Conservation (phyloP, 345 rosid genomes). For the Gossypium sturtianum region DNA sequence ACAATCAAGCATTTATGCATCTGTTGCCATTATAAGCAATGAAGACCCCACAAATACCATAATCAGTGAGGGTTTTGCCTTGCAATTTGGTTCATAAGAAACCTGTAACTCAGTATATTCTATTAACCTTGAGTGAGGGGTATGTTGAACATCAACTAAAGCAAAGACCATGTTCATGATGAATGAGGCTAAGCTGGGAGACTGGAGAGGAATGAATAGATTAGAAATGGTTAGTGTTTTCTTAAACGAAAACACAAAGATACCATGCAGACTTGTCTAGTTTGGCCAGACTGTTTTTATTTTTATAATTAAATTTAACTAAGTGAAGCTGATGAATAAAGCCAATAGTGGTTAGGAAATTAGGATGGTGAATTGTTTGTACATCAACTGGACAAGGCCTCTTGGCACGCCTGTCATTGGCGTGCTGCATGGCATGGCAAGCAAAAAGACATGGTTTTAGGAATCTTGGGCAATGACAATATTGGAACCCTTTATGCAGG, state of each 20-base stretch:
- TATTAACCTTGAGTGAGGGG: background rate
- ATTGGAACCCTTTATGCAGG: background rate
- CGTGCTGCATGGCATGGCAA: background rate
- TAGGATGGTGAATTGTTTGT: background rate
- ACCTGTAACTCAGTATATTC: background rate
- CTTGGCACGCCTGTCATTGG: slow-evolving; percentile 2
- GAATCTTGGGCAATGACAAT: background rate
- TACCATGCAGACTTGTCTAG: too few species aligned
- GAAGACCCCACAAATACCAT: background rate
- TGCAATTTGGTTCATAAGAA: background rate
- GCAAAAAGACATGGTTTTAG: background rate
- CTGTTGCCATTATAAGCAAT: background rate
- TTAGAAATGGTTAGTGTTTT: background rate
- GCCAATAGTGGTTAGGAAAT: background rate
- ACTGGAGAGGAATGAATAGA: too few species aligned
- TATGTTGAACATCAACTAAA: background rate
- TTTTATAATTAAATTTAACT: too few species aligned
- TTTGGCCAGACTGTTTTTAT: too few species aligned
- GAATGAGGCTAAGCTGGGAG: background rate
- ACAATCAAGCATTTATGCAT: slow-evolving; percentile 18
- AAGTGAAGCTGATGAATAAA: background rate
- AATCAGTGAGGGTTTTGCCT: slow-evolving; percentile 6
- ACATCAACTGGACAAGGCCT: background rate
- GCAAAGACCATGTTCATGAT: background rate
- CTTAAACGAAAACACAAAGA: too few species aligned